These are phyloP conservation scores for Nigrospora sphaerica DNA, from an alignment of 2,329 filamentous ascomycete species.

Conservation along the genomic window DNA sequence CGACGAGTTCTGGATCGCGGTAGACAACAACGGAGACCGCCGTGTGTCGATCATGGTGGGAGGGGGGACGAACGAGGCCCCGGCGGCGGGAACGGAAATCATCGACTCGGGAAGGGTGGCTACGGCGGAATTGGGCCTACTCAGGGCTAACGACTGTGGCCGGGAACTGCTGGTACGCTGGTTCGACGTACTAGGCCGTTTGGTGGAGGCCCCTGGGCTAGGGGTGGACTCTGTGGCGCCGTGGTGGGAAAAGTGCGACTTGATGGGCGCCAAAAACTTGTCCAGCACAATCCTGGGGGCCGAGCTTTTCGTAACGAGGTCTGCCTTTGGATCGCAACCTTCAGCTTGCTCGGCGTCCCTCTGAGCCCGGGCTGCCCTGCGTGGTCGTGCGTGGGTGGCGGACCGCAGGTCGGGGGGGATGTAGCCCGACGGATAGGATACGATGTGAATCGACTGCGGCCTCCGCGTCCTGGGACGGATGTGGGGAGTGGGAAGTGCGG, in stretches of 20 bases:
- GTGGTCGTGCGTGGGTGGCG: constrained; percentile 36
- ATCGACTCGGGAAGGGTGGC: constrained; percentile 13
- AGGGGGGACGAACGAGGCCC: constrained; percentile 10
- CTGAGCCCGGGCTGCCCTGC: constrained; percentile 27
- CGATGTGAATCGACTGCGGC: constrained; percentile 47
- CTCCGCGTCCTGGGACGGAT: constrained; percentile 42
- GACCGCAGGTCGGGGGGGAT: constrained; percentile 37
- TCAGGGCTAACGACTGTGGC: not conserved
- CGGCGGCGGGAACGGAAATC: constrained; percentile 14
- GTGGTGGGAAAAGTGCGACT: constrained; percentile 15
- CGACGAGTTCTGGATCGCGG: constrained; percentile 18
- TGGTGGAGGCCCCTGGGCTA: constrained; percentile 4
- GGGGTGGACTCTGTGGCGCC: constrained; percentile 9
- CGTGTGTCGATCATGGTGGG: constrained; percentile 22
- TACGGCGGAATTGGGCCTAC: not conserved
- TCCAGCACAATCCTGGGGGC: constrained; percentile 24
- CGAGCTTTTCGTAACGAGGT: constrained; percentile 9
- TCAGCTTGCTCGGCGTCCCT: too few relatives aligned
- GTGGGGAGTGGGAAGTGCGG: constrained; percentile 28
- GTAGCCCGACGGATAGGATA: constrained; percentile 34
- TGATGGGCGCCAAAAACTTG: constrained; percentile 23
- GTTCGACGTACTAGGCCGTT: constrained; percentile 4
- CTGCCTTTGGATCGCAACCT: not conserved
- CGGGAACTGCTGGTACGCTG: not conserved
- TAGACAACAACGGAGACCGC: constrained; percentile 14